Base-by-base conservation (phyloP, 2,329 filamentous ascomycete genomes). In the Fusarium vanettenii region DNA sequence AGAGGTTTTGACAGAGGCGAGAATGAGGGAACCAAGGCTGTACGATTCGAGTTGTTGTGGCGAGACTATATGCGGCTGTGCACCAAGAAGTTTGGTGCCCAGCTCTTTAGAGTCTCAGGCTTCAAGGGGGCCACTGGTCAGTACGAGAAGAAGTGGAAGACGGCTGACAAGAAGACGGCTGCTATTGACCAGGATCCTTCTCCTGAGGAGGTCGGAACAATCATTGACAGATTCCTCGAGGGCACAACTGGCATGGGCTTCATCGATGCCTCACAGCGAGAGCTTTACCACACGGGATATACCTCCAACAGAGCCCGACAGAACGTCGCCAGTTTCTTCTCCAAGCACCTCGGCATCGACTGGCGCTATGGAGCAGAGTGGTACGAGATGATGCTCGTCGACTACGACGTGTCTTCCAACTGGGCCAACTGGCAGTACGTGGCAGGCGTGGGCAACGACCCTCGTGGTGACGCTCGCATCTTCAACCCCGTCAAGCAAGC, bases 381-480 rank as follows among this genome's bases (percentile, higher is more conserved):
- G 92, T 96, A 95, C 79, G 94, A 96, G 80, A 90, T 88, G 79
- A 85, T 93, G 79, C 86, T 95, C 4, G 86, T 92, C 33, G 94
- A 97, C 80, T 95, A 95, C 79, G 94, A 96, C 75, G 88, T 93
- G 0, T 90, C 89, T 16, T 92, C 88, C 69, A 95, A 95, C 75
- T 96, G 93, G 93, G 91, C 91, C 11, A 95, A 95, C 77, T 95
- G 93, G 94, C 93, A 95, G 81, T 96, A 96, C 71, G 90, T 94
- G 1, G 89, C 93, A 0, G 94, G 94, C 0, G 93, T 96, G 0
- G 94, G 94, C 9, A 95, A 95, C 73, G 93, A 96, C 75, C 94
- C 93, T 0, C 85, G 93, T 25, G 91, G 91, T 8, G 89, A 93
- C 7, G 89, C 89, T 0, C 86, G 94, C n/a, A 89, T 93, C 16